Conservation (phyloP, 2,329 filamentous ascomycete genomes). For the Colletotrichum trifolii region DNA sequence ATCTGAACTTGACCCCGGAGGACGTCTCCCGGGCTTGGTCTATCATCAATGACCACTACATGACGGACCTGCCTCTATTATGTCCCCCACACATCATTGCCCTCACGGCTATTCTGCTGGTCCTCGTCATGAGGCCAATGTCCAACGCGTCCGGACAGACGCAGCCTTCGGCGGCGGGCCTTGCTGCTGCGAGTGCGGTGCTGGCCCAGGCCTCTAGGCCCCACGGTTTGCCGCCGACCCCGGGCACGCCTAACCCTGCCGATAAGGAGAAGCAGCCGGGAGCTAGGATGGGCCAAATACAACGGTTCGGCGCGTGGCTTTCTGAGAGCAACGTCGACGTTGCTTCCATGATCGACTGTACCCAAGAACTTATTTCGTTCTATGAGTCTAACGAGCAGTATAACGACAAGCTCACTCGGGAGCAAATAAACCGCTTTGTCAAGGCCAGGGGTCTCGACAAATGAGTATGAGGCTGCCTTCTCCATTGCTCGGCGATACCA, state of each 20-base stretch:
- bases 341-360: constrained; percentile 85
- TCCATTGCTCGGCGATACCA: neutral
- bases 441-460: constrained; percentile 68
- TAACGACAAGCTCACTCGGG: constrained; percentile 68
- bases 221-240: constrained; percentile 31
- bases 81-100: constrained; percentile 89
- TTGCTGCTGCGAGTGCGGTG: constrained; percentile 62
- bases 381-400: constrained; percentile 78
- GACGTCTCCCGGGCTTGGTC: constrained; percentile 82
- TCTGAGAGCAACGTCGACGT: constrained; percentile 89
- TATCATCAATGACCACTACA: constrained; percentile 91
- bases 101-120: constrained; percentile 85
- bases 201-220: constrained; percentile 53
- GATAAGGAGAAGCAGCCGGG: constrained; percentile 62
- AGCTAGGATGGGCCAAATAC: constrained; percentile 72
- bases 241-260: constrained; percentile 30
- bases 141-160: constrained; percentile 44
- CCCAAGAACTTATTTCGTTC: constrained; percentile 89
- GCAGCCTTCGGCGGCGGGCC: constrained; percentile 49
- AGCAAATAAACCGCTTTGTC: constrained; percentile 69
- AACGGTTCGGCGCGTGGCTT: constrained; percentile 78
- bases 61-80: constrained; percentile 89
- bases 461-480: constrained; percentile 41
- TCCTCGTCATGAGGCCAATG: constrained; percentile 81
- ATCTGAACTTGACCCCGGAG: constrained; percentile 79